Base-by-base conservation (phyloP, 345 rosid genomes). In the Euphorbia tirucalli region DNA sequence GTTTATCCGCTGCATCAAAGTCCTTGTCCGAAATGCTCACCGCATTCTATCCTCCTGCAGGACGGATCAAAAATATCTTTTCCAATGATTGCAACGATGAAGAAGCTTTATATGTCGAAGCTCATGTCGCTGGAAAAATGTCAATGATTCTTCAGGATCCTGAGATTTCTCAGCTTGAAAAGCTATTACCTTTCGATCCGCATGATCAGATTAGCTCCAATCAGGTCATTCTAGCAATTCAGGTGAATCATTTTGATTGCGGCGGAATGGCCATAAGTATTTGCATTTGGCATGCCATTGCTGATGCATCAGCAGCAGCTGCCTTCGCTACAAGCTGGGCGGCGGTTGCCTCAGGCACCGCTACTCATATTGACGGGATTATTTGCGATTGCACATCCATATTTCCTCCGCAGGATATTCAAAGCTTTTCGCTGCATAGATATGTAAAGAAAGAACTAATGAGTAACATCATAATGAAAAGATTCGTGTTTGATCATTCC, bases 321-420 rank as follows among this genome's bases (percentile, higher is more conserved):
- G 4, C 39, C 22, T 65, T 74, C 15, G 41, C 66, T 7, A 69
- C 75, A 5, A 49, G 21, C 2, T 73, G 81, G 81, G 71, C 62
- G 2, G 41, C 25, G 10, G 13, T 64, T 37, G n/a, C 69, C 41
- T 0, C 41, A 5, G 69, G 41, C n/a, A 46, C 10, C 4, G 16
- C 4, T 22, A 11, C 16, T 48, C 2, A 11, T 15, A 15, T 9
- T 1, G 27, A 56, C 0, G 52, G 59, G 27, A 72, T 74, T 11
- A 39, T 78, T 16, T 65, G n/a, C 21, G 79, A 76, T 57, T 61
- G 73, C 70, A 71, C 55, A 0, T 21, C 58, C 0, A 41, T 81
- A 8, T 81, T 81, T 66, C 83, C 77, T 16, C 82, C 70, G 0
- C 57, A 32, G 19, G 74, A 69, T 63, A 39, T 55, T 19, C 18